Conservation (phyloP, 1,139 yeast genomes). For the Geotrichum australiense region DNA sequence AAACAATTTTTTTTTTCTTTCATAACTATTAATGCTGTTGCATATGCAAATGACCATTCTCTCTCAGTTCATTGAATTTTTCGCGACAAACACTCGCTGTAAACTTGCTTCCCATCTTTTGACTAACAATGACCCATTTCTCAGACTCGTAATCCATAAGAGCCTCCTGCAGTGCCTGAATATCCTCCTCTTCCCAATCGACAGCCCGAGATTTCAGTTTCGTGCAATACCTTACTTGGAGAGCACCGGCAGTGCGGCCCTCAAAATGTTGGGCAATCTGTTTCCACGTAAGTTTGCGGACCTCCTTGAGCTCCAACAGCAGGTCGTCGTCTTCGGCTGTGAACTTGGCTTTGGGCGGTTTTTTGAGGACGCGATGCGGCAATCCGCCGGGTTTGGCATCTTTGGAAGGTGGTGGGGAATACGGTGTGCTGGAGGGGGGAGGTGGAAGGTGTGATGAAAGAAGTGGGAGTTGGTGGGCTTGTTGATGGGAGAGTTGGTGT, state of each 20-base stretch:
- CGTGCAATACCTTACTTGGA: slow-evolving; percentile 31
- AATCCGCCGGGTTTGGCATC: not conserved
- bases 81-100: slow-evolving; percentile 25
- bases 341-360: slow-evolving; percentile 26
- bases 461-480: slow-evolving; percentile 2
- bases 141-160: slow-evolving; percentile 26
- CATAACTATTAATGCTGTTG: too few relatives aligned
- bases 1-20: too few relatives aligned
- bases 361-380: slow-evolving; percentile 8
- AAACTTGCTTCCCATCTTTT: slow-evolving; percentile 25
- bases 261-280: slow-evolving; percentile 29
- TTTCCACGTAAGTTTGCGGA: slow-evolving; percentile 27
- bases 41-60: too few relatives aligned
- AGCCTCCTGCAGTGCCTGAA: slow-evolving; percentile 22
- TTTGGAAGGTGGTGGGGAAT: not conserved
- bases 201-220: slow-evolving; percentile 24
- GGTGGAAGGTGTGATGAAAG: not conserved
- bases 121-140: slow-evolving; percentile 26
- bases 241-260: slow-evolving; percentile 30
- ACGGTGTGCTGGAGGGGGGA: not conserved
- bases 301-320: slow-evolving; percentile 28
- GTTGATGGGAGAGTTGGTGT: slow-evolving; percentile 3
- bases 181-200: slow-evolving; percentile 27
- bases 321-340: slow-evolving; percentile 28
- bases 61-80: slow-evolving; percentile 17